Evolutionary conservation across 2,329 filamentous ascomycete genomes (phyloP), one percentile per base, ranked within the genome.

Genomic region (Dendryphion nanum): DNA sequence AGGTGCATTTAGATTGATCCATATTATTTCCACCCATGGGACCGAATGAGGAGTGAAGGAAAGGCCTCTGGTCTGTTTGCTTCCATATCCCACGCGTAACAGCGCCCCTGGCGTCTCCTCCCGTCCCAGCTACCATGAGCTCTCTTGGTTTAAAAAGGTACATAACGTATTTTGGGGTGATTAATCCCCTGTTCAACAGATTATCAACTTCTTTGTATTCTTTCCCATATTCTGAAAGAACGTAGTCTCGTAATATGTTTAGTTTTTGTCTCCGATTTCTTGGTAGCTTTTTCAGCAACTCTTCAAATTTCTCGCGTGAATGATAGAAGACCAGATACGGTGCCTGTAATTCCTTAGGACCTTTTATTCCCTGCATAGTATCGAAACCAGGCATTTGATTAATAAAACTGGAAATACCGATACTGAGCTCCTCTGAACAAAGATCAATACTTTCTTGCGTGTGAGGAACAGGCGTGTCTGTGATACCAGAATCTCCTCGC

Each of bases 291-390:
- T n/a, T 16, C 17, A 41, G 7, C 4, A 45, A 30, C 3, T 32
- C n/a, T 5, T 33, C 30, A 40, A 40, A 46, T 16, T 26, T 13
- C 7, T 30, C n/a, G 17, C 41, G 30, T 19, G 35, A 19, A 23
- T 44, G 40, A 30, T 44, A 48, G 8, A 48, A 33, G 24, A 49
- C 44, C 10, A 49, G 30, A 37, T 44, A 49, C 14, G 46, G 46
- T 14, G 44, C 44, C 6, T 31, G n/a, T n/a, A n/a, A n/a, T n/a
- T n/a, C n/a, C n/a, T n/a, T n/a, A n/a, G n/a, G n/a, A n/a, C n/a
- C n/a, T n/a, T n/a, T n/a, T n/a, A n/a, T n/a, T n/a, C n/a, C n/a
- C n/a, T n/a, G n/a, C n/a, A n/a, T n/a, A n/a, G n/a, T n/a, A n/a
- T n/a, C n/a, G n/a, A n/a, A n/a, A n/a, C n/a, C n/a, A n/a, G n/a